Evolutionary conservation across 2,329 filamentous ascomycete genomes (phyloP), one percentile per base, ranked within the genome.

Genomic region (Diaporthe caulivora): DNA sequence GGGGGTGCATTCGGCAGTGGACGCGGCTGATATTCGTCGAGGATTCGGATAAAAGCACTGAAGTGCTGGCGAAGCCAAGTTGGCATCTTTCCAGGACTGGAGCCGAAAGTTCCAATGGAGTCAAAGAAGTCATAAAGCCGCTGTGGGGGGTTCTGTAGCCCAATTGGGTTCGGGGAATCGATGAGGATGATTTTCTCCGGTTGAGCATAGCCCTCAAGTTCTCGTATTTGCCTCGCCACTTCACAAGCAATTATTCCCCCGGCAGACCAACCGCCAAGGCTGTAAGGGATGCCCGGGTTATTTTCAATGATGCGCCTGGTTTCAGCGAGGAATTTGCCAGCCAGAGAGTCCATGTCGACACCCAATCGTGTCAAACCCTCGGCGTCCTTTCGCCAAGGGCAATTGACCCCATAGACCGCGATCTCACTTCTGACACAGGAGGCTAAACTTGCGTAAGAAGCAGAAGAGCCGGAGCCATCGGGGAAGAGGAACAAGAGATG

Each of bases 401-500:
- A 71, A 21, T 42, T 71, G 6, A 71, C 34, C 3, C 69, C 57
- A 26, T 62, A 42, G 47, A 71, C 17, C 7, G 69, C 51, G 18
- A 54, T 55, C 10, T 57, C 49, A 37, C 8, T 31, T 3, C 58
- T 18, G 8, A 71, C 34, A 24, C 17, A 31, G 53, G 49, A 34
- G 26, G 51, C 51, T 21, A 70, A 47, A 4, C 17, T 29, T 21
- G 69, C 42, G 26, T 71, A 71, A 2, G 69, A 71, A 3, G 42
- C 47, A 21, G 69, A 44, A 21, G 69, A 71, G 26, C 69, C 69
- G 8, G 69, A 71, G 34, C 69, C 69, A 26, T 71, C 69, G 5
- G 69, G 69, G 44, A 64, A 71, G 47, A 71, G 69, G 10, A 71
- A 71, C 26, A 71, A 40, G 58, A 64, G 58, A 7, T 31, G 58